Evolutionary conservation across 148 eudicot species (phyloP), one percentile per base, ranked within the genome.

Genomic region (Chenopodium berlandieri): DNA sequence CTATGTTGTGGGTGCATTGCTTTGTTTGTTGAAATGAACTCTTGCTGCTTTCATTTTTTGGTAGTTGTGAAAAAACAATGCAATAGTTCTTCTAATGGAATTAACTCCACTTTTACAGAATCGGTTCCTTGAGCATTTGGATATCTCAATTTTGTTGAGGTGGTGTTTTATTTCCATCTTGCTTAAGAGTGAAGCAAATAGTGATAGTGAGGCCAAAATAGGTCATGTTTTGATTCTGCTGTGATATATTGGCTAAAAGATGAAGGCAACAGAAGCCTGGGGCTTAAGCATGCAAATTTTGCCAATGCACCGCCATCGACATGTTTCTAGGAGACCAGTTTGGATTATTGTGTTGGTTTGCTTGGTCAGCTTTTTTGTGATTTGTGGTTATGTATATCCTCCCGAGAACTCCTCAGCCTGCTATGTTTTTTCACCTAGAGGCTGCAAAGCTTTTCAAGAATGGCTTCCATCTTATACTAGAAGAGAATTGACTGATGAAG

Each of bases 351-450:
- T 92, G 62, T 82, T 94, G 83, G 80, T 92, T 83, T 87, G 90
- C 82, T 82, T 94, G 75, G 91, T 92, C 71, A 75, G 89, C 83
- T 52, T 90, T 68, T 92, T 92, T 84, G 77, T 92, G 66, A 87
- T 94, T 40, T 91, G 89, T 79, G 97, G 91, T 58, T 94, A 94
- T 86, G 84, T 92, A 65, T 90, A 90, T 85, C 94, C 98, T 79
- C 97, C 92, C 63, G 90, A 84, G 50, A 86, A 76, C 80, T 88
- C 94, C 64, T 78, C 93, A 27, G 93, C 93, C 14, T 94, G 98
- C 83, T 91, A 90, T 81, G 81, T 90, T 16, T 92, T 94, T 80
- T 91, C 92, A 31, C 88, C 93, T 34, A 82, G 88, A 79, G 93
- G 98, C 60, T 94, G 98, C 87, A 89, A 85, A 62, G 89, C 87